Conservation (phyloP, 768 basidiomycete species). For the Agrocybe praecox region DNA sequence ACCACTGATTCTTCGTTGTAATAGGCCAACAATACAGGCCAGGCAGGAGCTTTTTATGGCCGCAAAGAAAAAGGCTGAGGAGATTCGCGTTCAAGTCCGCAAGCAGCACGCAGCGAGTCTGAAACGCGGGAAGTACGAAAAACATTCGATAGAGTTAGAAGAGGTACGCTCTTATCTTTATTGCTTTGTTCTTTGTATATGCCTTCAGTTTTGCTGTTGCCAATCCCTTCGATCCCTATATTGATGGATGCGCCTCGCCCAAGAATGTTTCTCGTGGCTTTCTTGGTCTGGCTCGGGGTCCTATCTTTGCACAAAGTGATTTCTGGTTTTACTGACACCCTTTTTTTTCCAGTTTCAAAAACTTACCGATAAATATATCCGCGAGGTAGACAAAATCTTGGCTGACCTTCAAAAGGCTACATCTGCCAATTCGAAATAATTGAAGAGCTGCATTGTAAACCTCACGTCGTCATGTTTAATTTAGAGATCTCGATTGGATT, state of each 20-base stretch:
- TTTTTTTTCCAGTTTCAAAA: constrained; percentile 65
- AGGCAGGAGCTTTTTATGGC: constrained; percentile 54
- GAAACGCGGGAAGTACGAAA: constrained; percentile 70
- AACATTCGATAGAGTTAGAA: constrained; percentile 69
- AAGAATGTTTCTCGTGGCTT: too few species aligned
- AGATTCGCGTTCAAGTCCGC: constrained; percentile 73
- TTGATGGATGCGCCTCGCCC: too few species aligned
- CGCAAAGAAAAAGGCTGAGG: constrained; percentile 71
- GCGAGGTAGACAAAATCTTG: constrained; percentile 69
- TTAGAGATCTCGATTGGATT: too few species aligned
- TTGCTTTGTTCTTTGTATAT: neutral
- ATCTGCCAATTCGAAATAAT: constrained; percentile 24
- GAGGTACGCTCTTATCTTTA: constrained; percentile 49
- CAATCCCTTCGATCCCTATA: too few species aligned
- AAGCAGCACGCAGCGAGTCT: constrained; percentile 67
- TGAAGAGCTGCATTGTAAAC: neutral
- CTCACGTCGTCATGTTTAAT: too few species aligned
- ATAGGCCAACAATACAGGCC: constrained; percentile 78
- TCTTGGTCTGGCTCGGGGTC: too few species aligned
- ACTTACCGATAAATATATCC: constrained; percentile 60
- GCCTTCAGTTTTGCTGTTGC: too few species aligned
- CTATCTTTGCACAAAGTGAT: too few species aligned
- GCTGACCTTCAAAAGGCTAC: constrained; percentile 64
- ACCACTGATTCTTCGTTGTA: neutral
- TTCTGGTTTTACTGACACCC: neutral